These are phyloP conservation scores for Ascochyta clinopodiicola DNA, from an alignment of 2,329 filamentous ascomycete genomes.

Conservation along the genomic window DNA sequence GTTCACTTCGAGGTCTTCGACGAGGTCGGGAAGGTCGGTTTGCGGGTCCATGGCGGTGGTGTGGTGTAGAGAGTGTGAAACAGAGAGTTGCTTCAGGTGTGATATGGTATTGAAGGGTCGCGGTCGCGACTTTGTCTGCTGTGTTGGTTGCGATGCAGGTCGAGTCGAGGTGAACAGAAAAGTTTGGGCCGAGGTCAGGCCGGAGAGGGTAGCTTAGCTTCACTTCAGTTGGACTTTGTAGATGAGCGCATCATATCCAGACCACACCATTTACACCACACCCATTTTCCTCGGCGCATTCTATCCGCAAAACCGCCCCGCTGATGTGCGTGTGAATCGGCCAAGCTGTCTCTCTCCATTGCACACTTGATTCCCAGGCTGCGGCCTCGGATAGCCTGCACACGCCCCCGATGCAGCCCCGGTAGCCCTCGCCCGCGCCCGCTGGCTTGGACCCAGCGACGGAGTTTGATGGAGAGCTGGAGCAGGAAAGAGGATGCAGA, in stretches of 20 bases:
- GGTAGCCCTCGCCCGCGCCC: slow-evolving; percentile 54
- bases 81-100: too few species aligned
- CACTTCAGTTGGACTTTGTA: background rate
- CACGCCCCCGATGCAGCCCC: slow-evolving; percentile 46
- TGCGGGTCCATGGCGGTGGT: slow-evolving; percentile 56
- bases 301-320: background rate
- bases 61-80: background rate
- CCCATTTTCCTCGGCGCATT: too few species aligned
- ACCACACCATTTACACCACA: background rate
- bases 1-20: slow-evolving; percentile 77
- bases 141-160: background rate
- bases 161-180: slow-evolving; percentile 22
- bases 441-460: slow-evolving; percentile 48
- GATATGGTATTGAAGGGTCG: too few species aligned
- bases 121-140: background rate
- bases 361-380: slow-evolving; percentile 52
- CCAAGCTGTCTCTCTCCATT: slow-evolving; percentile 54
- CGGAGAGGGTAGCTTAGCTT: background rate
- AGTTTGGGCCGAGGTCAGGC: slow-evolving; percentile 31
- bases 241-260: slow-evolving; percentile 9
- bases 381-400: slow-evolving; percentile 54
- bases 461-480: slow-evolving; percentile 30
- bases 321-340: slow-evolving; percentile 11
- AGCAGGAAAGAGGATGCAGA: slow-evolving; percentile 22
- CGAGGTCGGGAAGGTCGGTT: slow-evolving; percentile 67